Evolutionary conservation across 2,329 filamentous ascomycete species (phyloP).

Genomic region (Diaporthe sp.): DNA sequence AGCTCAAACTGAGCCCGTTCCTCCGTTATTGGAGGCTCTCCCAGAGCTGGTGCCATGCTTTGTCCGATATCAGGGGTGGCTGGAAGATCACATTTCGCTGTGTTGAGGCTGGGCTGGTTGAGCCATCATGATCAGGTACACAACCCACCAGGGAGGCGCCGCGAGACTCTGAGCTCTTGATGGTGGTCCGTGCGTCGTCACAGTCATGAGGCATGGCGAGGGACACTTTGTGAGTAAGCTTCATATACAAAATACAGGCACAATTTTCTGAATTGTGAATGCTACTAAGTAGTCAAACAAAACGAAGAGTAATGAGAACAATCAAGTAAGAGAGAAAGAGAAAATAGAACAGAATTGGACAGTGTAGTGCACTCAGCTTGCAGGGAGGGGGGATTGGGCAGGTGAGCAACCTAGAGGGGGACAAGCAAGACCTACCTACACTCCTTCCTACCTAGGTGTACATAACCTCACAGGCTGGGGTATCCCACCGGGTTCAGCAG

Average conservation of each 20-base stretch:
- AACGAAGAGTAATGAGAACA: no score
- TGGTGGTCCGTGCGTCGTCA: constrained; percentile 7
- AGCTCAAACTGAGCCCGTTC: constrained; percentile 66
- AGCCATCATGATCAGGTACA: neutral
- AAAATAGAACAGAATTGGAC: no score
- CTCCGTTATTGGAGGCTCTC: constrained; percentile 51
- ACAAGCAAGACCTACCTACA: no score
- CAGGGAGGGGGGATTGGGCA: neutral
- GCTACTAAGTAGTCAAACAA: accelerated
- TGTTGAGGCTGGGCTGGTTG: neutral
- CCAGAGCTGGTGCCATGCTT: constrained; percentile 46
- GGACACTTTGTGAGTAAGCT: neutral
- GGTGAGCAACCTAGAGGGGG: neutral
- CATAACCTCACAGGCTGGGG: neutral
- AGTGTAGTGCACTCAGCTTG: neutral
- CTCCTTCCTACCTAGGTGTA: neutral
- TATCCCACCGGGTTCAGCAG: no score
- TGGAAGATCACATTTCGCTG: constrained; percentile 6
- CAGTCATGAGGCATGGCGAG: neutral
- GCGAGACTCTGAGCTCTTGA: neutral
- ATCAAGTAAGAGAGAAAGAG: neutral
- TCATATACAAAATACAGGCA: neutral
- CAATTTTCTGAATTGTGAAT: no score
- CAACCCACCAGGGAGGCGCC: no score
- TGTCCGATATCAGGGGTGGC: neutral